Evolutionary conservation across 78 protist genomes (phyloP).

Genomic region (Dictyostelium brefeldianum): DNA sequence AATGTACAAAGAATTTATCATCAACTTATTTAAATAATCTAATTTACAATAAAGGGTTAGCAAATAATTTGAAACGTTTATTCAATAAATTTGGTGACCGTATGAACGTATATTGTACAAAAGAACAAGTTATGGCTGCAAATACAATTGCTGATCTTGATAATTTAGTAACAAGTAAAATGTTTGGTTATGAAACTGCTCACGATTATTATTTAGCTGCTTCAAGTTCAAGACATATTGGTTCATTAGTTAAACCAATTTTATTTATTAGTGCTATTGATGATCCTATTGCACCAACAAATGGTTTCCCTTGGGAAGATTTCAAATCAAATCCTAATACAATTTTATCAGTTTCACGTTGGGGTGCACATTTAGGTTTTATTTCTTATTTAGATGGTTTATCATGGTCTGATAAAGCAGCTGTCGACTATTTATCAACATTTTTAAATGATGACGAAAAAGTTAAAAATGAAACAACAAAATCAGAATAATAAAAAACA

Average conservation of each 20-base stretch:
- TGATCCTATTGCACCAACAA: slow-evolving; percentile 60
- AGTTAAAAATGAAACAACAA: not conserved
- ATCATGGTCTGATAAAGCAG: slow-evolving; percentile 54
- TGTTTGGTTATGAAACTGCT: slow-evolving; percentile 40
- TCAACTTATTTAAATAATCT: slow-evolving; percentile 29
- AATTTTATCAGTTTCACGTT: slow-evolving; percentile 7
- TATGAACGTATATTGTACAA: slow-evolving; percentile 1
- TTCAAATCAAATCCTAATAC: slow-evolving; percentile 62
- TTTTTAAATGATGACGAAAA: slow-evolving; percentile 5
- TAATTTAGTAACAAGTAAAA: slow-evolving; percentile 21
- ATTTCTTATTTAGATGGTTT: not conserved
- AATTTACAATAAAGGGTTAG: slow-evolving; percentile 26
- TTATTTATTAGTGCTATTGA: slow-evolving; percentile 49
- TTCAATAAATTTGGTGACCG: slow-evolving; percentile 38
- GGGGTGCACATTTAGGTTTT: slow-evolving; percentile 74
- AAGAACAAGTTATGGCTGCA: slow-evolving; percentile 25
- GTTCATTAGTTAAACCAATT: slow-evolving; percentile 42
- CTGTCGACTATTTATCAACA: slow-evolving; percentile 44
- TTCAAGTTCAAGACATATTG: not conserved
- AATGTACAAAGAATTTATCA: slow-evolving; percentile 15
- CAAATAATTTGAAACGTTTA: slow-evolving; percentile 37
- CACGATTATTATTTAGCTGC: slow-evolving; percentile 40
- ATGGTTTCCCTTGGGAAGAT: slow-evolving; percentile 36
- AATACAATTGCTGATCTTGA: slow-evolving; percentile 41
- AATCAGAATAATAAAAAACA: too few species aligned